Conservation (phyloP, 306 rosid species). For the Potentilla sterilis region DNA sequence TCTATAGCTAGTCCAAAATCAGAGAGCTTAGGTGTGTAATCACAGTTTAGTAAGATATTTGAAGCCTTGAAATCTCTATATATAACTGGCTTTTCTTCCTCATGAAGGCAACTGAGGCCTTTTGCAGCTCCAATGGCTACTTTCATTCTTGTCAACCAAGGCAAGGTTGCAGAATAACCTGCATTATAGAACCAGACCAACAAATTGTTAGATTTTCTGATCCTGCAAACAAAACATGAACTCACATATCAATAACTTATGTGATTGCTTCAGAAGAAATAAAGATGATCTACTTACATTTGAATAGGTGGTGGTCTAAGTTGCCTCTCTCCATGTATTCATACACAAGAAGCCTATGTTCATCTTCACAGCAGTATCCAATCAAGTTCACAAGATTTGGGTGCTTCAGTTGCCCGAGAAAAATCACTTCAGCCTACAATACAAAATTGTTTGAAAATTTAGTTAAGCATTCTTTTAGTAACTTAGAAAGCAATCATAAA, state of each 20-base stretch:
- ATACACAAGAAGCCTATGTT: slow-evolving; percentile 82
- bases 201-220: neutral
- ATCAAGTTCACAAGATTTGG: slow-evolving; percentile 79
- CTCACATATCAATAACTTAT: neutral
- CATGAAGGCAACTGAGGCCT: slow-evolving; percentile 83
- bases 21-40: slow-evolving; percentile 74
- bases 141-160: slow-evolving; percentile 85
- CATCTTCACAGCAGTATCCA: slow-evolving; percentile 91
- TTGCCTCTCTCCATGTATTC: slow-evolving; percentile 80
- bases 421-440: slow-evolving; percentile 74
- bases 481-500: neutral
- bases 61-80: slow-evolving; percentile 88
- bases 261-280: neutral
- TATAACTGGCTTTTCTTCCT: slow-evolving; percentile 78
- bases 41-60: slow-evolving; percentile 70
- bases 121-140: slow-evolving; percentile 88
- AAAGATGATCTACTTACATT: slow-evolving; percentile 34
- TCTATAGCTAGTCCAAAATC: slow-evolving; percentile 92
- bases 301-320: slow-evolving; percentile 63
- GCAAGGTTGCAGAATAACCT: slow-evolving; percentile 76
- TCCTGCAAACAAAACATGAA: neutral
- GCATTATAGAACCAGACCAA: slow-evolving; percentile 27
- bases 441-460: neutral
- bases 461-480: neutral
- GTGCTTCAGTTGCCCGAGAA: slow-evolving; percentile 89